Evolutionary conservation across 352 stramenopile species (phyloP), one percentile per base, ranked within the genome.

Genomic region (Pythium biforme): DNA sequence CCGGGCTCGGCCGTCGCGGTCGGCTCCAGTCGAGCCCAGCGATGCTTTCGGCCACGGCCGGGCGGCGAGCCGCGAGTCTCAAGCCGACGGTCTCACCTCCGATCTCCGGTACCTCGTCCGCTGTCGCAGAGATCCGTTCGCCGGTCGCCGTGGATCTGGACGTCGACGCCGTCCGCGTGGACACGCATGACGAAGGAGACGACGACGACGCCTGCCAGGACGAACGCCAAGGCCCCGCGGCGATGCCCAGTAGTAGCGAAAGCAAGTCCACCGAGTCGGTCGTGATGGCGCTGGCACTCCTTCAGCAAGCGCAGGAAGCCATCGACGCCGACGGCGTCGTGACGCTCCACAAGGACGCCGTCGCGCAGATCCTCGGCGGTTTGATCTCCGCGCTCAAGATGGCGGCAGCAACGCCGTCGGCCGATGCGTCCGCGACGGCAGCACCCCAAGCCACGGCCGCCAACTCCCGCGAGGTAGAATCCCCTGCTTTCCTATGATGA

Each of bases 291-390:
- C 69, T 91, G 15, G 68, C 76, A 19, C 57, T 89, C 52, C 75
- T 91, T 34, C 78, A 74, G 11, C 75, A 73, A 59, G 66, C 88
- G 19, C 79, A 91, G 53, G 72, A 86, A 29, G 60, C 77, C 0
- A 53, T 29, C 39, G 43, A 51, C 23, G 14, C 46, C 31, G 71
- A 81, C 39, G 67, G 72, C 34, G 55, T 70, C 14, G 79, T 73
- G 25, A 69, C 64, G 14, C 76, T 90, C 33, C 66, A 64, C 41
- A 81, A 74, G 10, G 66, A 80, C 45, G 71, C 83, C 26, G 55
- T 91, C 22, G 75, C 85, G 20, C 73, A 84, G 59, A 88, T 92
- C 59, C 48, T 92, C 23, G 64, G 75, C 11, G 80, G 80, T 8
- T 89, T 92, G 26, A 73, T 75, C 22, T 79, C 75, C 14, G 74